A percentile compares a stretch with the other conserved stretches of the same genome.
These are phyloP conservation scores for Brassica rapa DNA, from an alignment of 345 rosid genomes.

Conservation along the genomic window DNA sequence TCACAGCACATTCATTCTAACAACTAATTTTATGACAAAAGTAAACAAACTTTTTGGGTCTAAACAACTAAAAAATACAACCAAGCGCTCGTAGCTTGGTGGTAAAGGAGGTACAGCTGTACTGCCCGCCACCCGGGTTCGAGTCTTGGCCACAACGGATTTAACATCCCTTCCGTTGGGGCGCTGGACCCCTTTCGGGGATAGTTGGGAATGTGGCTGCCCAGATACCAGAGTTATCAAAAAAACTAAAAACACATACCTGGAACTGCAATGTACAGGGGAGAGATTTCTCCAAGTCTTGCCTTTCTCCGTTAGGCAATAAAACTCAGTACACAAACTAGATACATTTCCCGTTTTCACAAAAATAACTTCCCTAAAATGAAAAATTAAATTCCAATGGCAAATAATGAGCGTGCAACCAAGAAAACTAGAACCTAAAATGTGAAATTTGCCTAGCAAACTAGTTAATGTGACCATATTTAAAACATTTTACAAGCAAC, in stretches of 20 bases:
- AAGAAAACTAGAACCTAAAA: neutral
- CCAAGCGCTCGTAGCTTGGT: too few species aligned
- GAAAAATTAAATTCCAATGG: constrained; percentile 29
- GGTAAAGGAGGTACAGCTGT: too few species aligned
- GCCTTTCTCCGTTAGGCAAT: constrained; percentile 71
- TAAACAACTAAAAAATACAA: constrained; percentile 5
- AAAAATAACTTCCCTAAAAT: constrained; percentile 36
- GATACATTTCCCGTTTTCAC: constrained; percentile 26
- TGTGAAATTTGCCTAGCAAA: neutral
- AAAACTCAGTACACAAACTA: constrained; percentile 54
- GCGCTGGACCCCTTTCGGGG: too few species aligned
- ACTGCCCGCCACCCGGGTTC: too few species aligned
- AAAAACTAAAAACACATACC: constrained; percentile 55
- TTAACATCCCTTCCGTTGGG: too few species aligned
- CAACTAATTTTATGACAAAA: constrained; percentile 1
- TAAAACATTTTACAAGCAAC: neutral
- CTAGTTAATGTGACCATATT: constrained; percentile 1
- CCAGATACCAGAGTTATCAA: too few species aligned
- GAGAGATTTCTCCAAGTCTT: constrained; percentile 74
- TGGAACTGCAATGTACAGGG: constrained; percentile 75
- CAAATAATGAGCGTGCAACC: constrained; percentile 29
- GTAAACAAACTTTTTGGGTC: neutral
- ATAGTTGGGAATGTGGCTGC: too few species aligned
- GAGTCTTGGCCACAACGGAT: too few species aligned
- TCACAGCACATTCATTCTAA: neutral